Conservation (phyloP, 306 rosid genomes). For the Dryas octopetala region DNA sequence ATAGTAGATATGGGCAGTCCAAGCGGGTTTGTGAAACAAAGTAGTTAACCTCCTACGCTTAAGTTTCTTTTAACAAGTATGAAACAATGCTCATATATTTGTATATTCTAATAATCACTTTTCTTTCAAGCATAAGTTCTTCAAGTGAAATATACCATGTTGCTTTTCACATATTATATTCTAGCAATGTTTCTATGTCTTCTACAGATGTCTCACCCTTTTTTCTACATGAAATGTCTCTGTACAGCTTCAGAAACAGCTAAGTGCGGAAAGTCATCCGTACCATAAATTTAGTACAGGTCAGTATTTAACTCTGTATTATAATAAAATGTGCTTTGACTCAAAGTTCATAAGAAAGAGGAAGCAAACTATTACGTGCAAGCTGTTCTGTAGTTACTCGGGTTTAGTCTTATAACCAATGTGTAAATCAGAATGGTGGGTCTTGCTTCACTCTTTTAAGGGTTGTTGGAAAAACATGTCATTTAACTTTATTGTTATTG, state of each 20-base stretch:
- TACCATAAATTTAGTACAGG: constrained; percentile 95
- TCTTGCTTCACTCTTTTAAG: neutral
- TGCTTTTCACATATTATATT: neutral
- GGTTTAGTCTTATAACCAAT: neutral
- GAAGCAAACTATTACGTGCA: neutral
- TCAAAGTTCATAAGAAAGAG: neutral
- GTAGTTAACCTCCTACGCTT: neutral
- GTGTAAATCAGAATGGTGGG: neutral
- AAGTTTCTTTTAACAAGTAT: neutral
- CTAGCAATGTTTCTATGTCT: constrained; percentile 2
- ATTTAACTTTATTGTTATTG: neutral
- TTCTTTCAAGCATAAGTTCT: no score
- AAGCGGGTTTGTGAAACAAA: neutral
- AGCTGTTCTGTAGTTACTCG: neutral
- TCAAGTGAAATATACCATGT: no score
- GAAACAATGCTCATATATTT: neutral
- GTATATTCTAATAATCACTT: no score
- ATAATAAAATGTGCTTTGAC: neutral
- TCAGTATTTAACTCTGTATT: constrained; percentile 28
- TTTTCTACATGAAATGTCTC: constrained; percentile 31
- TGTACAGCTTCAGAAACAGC: constrained; percentile 85
- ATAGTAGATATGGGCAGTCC: no score
- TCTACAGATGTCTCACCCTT: constrained; percentile 24
- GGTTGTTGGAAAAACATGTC: neutral
- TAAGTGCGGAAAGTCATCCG: constrained; percentile 76